A percentile compares a stretch with the other conserved stretches of the same genome.
phyloP scores from a whole-genome alignment of 768 basidiomycete genomes.

The Xerocomellus amylosporus region DNA sequence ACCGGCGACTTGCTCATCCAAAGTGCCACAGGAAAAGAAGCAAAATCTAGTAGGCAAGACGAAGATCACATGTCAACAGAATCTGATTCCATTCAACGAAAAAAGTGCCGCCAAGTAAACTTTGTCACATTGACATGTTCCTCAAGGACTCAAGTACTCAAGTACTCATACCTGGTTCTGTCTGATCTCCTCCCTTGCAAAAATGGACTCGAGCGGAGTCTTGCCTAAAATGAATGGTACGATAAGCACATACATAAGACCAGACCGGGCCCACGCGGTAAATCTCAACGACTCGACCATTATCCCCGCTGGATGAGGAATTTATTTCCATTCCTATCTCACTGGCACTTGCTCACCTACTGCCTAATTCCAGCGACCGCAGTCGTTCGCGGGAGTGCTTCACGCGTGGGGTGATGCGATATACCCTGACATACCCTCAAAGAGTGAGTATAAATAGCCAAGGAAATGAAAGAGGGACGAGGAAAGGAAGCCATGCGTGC shows the following conservation, averaged over 20 bases:
- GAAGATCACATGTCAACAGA: background rate
- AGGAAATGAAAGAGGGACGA: background rate
- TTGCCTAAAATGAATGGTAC: background rate
- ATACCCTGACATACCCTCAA: background rate
- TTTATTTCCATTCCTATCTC: constrained; percentile 4
- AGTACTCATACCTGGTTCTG: background rate
- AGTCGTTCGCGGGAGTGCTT: background rate
- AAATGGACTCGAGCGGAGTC: background rate
- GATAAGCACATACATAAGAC: constrained; percentile 2
- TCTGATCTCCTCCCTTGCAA: background rate
- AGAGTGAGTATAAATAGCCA: constrained; percentile 10
- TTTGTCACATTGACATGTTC: background rate
- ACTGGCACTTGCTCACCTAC: constrained; percentile 4
- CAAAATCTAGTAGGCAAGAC: background rate
- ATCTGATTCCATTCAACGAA: background rate
- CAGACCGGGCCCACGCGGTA: constrained; percentile 19
- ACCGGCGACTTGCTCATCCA: background rate
- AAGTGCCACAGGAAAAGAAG: background rate
- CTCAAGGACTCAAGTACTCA: too few relatives aligned
- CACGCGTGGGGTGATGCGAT: background rate
- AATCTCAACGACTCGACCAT: constrained; percentile 1
- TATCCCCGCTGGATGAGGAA: constrained; percentile 15
- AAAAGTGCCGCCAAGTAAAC: background rate
- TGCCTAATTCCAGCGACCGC: constrained; percentile 15
- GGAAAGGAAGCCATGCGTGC: constrained; percentile 7